A percentile compares a stretch with the other conserved stretches of the same genome.
phyloP scores from a whole-genome alignment of 352 stramenopile species.

The Globisporangium irregulare region DNA sequence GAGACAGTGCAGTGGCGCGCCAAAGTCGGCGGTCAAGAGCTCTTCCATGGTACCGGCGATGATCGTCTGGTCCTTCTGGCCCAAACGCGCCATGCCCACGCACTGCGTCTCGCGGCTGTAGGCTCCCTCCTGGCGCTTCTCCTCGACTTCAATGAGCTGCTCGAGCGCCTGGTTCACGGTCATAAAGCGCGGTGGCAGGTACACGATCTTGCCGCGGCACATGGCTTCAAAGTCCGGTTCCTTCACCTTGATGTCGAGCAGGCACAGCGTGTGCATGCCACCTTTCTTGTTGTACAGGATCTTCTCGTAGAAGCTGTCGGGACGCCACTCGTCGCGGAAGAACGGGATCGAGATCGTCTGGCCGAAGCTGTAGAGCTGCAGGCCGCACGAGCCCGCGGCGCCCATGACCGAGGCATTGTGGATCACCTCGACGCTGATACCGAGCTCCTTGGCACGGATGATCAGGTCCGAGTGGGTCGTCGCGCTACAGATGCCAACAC shows the following conservation, averaged over 20 bases:
- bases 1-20: constrained; percentile 94
- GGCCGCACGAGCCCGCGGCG: constrained; percentile 91
- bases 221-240: constrained; percentile 98
- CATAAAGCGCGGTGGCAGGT: constrained; percentile 98
- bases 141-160: constrained; percentile 95
- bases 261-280: constrained; percentile 97
- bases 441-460: constrained; percentile 91
- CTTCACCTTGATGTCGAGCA: constrained; percentile 99
- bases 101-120: constrained; percentile 79
- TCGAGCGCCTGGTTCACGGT: constrained; percentile 94
- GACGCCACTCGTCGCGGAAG: constrained; percentile 95
- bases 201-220: constrained; percentile 90
- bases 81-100: constrained; percentile 95
- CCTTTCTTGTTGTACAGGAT: constrained; percentile 95
- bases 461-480: constrained; percentile 99
- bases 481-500: constrained; percentile 47
- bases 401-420: constrained; percentile 99
- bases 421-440: constrained; percentile 95
- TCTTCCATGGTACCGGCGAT: constrained; percentile 95
- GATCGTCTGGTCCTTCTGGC: constrained; percentile 92
- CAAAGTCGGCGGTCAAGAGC: constrained; percentile 93
- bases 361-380: constrained; percentile 99
- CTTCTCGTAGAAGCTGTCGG: constrained; percentile 98
- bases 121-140: constrained; percentile 82
- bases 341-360: constrained; percentile 98